A percentile compares a stretch with the other conserved stretches of the same genome.
These are phyloP conservation scores for Penicillium diatomitis DNA, from an alignment of 495 filamentous ascomycete species.

Conservation along the genomic window DNA sequence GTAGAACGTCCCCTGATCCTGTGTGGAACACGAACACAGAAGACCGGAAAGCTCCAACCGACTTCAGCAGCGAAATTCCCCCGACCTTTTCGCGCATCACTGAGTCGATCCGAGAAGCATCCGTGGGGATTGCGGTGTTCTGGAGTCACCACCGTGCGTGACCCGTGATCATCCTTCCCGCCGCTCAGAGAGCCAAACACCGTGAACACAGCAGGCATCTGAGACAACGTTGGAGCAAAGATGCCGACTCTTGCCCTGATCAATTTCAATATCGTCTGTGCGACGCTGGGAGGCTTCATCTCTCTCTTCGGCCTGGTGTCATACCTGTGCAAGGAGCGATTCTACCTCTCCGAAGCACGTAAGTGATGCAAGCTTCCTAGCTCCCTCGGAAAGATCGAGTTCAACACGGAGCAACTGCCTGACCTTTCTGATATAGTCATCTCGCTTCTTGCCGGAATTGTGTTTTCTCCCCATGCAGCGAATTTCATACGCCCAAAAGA, in stretches of 20 bases:
- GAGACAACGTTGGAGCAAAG: constrained; percentile 4
- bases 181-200: no score
- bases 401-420: background rate
- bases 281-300: constrained; percentile 78
- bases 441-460: constrained; percentile 67
- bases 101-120: no score
- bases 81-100: no score
- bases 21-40: no score
- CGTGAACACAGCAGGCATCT: no score
- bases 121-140: no score
- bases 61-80: no score
- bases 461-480: constrained; percentile 67
- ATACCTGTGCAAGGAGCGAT: constrained; percentile 80
- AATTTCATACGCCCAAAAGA: constrained; percentile 70
- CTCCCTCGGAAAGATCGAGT: no score
- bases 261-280: constrained; percentile 86
- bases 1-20: background rate
- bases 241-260: constrained; percentile 74
- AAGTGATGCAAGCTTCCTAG: constrained; percentile 21
- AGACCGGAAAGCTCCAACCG: no score
- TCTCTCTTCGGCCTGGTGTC: constrained; percentile 82
- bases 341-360: constrained; percentile 88
- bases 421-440: constrained; percentile 50
- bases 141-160: no score
- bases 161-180: no score